phyloP scores from a whole-genome alignment of 352 stramenopile species.

The Phytophthora quininea region DNA sequence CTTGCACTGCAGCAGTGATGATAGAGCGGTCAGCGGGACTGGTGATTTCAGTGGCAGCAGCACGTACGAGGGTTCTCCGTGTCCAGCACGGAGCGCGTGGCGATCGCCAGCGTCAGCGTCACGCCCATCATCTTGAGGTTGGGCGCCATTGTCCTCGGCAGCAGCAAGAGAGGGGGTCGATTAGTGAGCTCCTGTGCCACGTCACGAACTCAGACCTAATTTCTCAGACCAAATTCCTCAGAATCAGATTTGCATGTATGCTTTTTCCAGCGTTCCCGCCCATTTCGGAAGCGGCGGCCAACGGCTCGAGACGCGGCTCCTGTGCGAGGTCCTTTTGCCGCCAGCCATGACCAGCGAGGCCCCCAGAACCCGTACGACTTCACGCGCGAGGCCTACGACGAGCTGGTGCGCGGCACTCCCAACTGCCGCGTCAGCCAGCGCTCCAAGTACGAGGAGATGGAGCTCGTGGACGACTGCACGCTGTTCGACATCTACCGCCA shows the following conservation, averaged over 20 bases:
- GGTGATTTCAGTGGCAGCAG: not conserved
- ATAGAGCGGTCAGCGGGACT: too few relatives aligned
- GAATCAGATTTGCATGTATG: not conserved
- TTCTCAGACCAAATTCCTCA: not conserved
- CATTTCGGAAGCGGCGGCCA: too few relatives aligned
- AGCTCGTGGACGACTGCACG: conserved; percentile 88
- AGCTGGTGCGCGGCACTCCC: conserved; percentile 47
- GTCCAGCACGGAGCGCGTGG: conserved; percentile 74
- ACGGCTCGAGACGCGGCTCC: too few relatives aligned
- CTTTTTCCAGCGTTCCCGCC: not conserved
- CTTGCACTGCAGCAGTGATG: conserved; percentile 50
- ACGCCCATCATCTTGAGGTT: conserved; percentile 85
- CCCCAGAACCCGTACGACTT: conserved; percentile 72
- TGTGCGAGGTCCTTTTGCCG: too few relatives aligned
- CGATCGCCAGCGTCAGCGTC: conserved; percentile 63
- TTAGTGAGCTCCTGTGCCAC: conserved; percentile 9
- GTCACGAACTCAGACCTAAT: not conserved
- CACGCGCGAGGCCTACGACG: conserved; percentile 72
- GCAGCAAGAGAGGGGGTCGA: not conserved
- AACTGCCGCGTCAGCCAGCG: conserved; percentile 57
- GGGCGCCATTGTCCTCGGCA: conserved; percentile 53
- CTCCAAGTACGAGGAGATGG: conserved; percentile 88
- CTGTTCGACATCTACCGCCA: conserved; percentile 91
- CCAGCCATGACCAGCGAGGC: conserved; percentile 18
- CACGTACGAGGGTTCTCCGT: conserved; percentile 59